phyloP scores from a whole-genome alignment of 148 eudicot genomes.

The Chenopodium formosanum region DNA sequence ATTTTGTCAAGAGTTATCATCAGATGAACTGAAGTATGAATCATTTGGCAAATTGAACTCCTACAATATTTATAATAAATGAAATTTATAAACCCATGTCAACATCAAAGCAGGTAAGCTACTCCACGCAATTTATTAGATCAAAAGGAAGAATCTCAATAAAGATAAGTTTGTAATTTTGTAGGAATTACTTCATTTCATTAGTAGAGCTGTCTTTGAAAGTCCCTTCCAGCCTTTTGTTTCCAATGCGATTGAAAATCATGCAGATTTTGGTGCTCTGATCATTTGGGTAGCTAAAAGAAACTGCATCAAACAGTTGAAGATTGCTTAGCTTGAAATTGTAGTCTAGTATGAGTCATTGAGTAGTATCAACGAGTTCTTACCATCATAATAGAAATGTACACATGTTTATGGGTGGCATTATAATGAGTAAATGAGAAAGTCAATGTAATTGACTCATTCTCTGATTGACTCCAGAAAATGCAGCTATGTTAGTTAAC shows the following conservation, averaged over 20 bases:
- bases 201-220: slow-evolving; percentile 58
- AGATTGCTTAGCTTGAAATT: not conserved
- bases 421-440: not conserved
- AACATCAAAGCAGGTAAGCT: no score
- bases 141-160: no score
- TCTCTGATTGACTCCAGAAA: not conserved
- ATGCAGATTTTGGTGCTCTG: slow-evolving; percentile 74
- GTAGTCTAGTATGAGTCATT: not conserved
- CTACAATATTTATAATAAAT: slow-evolving; percentile 29
- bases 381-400: not conserved
- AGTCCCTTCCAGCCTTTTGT: slow-evolving; percentile 74
- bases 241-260: slow-evolving; percentile 76
- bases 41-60: slow-evolving; percentile 98
- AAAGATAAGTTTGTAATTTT: no score
- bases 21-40: slow-evolving; percentile 78
- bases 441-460: no score
- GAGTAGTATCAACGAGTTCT: no score
- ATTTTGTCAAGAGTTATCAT: slow-evolving; percentile 58
- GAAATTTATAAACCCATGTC: no score
- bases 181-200: slow-evolving; percentile 72
- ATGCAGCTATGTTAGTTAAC: not conserved
- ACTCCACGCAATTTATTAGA: no score
- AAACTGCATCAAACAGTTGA: slow-evolving; percentile 46
- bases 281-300: slow-evolving; percentile 70
- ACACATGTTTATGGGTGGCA: not conserved